Evolutionary conservation across 1,284 basidiomycete species (phyloP).

Genomic region (Chalciporus sp.): DNA sequence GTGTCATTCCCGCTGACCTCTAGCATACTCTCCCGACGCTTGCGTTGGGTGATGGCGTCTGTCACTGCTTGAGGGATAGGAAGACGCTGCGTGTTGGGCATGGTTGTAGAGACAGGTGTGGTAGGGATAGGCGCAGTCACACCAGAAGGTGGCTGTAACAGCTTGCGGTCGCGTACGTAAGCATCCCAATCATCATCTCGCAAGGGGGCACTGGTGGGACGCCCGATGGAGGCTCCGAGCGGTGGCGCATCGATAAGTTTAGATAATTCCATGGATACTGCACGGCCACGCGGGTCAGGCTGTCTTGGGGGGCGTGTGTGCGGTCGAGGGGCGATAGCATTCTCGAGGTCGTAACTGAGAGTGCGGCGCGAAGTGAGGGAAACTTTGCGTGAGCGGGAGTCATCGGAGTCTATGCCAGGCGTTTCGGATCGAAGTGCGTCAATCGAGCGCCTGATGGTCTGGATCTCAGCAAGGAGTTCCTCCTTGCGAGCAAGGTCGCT

Average conservation of each 20-base stretch:
- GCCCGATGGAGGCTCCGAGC: conserved; percentile 55
- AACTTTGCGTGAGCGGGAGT: conserved; percentile 59
- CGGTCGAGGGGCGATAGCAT: conserved; percentile 47
- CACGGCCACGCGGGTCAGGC: conserved; percentile 63
- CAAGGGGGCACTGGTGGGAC: conserved; percentile 72
- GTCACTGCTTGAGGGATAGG: conserved; percentile 69
- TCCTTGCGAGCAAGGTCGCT: conserved; percentile 69
- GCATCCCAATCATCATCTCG: conserved; percentile 74
- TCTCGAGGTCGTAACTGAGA: conserved; percentile 62
- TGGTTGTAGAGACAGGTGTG: conserved; percentile 46
- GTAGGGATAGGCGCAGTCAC: conserved; percentile 72
- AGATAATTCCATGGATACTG: conserved; percentile 69
- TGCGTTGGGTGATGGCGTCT: conserved; percentile 70
- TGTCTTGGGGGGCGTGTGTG: conserved; percentile 69
- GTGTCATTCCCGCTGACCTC: conserved; percentile 44
- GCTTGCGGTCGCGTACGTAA: conserved; percentile 77
- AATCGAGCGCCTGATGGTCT: conserved; percentile 75
- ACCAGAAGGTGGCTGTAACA: conserved; percentile 80
- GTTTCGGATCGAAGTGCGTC: conserved; percentile 71
- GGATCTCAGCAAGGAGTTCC: conserved; percentile 72
- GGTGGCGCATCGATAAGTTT: conserved; percentile 46
- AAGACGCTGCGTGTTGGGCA: conserved; percentile 41
- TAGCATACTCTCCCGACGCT: conserved; percentile 60
- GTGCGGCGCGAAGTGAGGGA: conserved; percentile 69
- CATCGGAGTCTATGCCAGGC: conserved; percentile 56